These are phyloP conservation scores for Salix viminalis DNA, from an alignment of 345 rosid species.

Conservation along the genomic window DNA sequence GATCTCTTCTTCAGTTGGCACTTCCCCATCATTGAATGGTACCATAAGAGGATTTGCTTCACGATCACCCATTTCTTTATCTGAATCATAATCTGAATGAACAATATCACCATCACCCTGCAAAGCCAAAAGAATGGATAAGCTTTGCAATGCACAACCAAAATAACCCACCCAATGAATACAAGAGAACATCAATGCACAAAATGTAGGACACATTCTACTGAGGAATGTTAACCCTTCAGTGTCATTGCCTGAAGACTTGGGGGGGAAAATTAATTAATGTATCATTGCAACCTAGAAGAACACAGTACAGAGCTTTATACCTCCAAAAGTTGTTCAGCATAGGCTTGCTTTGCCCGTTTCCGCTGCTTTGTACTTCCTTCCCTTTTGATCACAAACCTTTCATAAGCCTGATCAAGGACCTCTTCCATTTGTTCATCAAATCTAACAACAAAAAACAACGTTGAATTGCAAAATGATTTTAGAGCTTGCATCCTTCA, in stretches of 20 bases:
- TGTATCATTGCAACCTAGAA: not conserved
- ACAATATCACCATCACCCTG: constrained; percentile 55
- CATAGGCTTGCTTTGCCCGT: constrained; percentile 64
- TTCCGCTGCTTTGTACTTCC: constrained; percentile 80
- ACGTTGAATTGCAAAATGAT: not conserved
- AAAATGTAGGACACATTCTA: not conserved
- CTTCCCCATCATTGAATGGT: constrained; percentile 57
- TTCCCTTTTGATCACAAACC: constrained; percentile 52
- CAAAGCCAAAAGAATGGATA: constrained; percentile 7
- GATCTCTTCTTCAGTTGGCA: constrained; percentile 62
- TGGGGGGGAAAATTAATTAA: not conserved
- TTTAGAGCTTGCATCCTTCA: constrained; percentile 5
- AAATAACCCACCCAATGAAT: not conserved
- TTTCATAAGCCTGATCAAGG: constrained; percentile 76
- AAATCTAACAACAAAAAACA: constrained; percentile 46
- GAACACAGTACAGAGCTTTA: not conserved
- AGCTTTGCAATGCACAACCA: not conserved
- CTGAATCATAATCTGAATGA: constrained; percentile 63
- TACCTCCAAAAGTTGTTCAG: constrained; percentile 66
- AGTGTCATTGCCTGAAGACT: not conserved
- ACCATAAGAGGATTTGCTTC: constrained; percentile 86
- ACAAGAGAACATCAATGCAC: not conserved
- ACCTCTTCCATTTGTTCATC: constrained; percentile 68
- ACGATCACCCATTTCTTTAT: constrained; percentile 45
- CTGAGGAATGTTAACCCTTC: not conserved